phyloP scores from a whole-genome alignment of 805 yeast species.

The Henningerozyma blattae region DNA sequence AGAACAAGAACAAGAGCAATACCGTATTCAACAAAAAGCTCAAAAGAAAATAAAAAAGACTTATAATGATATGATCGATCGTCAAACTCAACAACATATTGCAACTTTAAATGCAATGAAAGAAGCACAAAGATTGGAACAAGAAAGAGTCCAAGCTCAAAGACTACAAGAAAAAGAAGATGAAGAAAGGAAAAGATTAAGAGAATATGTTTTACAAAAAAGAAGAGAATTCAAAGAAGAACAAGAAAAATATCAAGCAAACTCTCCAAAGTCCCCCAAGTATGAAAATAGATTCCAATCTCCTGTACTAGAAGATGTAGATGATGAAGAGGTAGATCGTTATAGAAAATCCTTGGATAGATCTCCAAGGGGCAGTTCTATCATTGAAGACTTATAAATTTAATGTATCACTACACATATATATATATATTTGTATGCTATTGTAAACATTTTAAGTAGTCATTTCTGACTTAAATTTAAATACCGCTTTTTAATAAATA shows the following conservation, averaged over 20 bases:
- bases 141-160: background rate
- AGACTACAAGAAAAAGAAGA: constrained; percentile 1
- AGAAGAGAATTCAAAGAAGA: background rate
- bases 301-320: constrained; percentile 22
- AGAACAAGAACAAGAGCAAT: background rate
- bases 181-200: background rate
- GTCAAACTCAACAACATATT: constrained; percentile 1
- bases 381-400: constrained; percentile 18
- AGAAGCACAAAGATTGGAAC: background rate
- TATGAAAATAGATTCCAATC: too few relatives aligned
- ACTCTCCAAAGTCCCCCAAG: background rate
- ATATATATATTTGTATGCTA: too few relatives aligned
- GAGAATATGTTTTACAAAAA: background rate
- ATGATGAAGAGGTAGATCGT: constrained; percentile 22
- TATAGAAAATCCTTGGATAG: constrained; percentile 14
- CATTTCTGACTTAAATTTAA: too few relatives aligned
- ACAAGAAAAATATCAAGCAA: background rate
- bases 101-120: background rate
- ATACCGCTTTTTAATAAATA: too few relatives aligned
- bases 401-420: too few relatives aligned
- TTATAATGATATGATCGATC: constrained; percentile 5
- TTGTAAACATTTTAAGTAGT: too few relatives aligned
- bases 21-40: background rate
- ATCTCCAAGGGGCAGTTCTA: constrained; percentile 16
- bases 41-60: constrained; percentile 2